Evolutionary conservation across 495 filamentous ascomycete species (phyloP).

Genomic region (Xylaria sp.): DNA sequence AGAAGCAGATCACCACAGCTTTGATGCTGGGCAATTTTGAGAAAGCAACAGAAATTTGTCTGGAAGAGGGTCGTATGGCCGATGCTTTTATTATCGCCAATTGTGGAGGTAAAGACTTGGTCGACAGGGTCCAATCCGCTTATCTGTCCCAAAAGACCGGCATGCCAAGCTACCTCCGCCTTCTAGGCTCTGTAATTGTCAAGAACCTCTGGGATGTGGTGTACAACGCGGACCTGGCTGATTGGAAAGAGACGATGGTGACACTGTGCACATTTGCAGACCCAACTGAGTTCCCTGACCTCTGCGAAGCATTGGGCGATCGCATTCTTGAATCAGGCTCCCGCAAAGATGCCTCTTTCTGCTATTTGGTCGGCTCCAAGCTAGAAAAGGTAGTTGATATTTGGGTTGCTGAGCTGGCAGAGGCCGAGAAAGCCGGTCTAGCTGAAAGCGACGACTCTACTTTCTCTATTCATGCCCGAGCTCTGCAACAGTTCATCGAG

Average conservation of each 20-base stretch:
- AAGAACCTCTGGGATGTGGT: conserved; percentile 99
- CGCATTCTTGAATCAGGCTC: conserved; percentile 78
- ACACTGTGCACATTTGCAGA: conserved; percentile 94
- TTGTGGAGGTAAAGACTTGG: conserved; percentile 90
- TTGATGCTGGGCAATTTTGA: conserved; percentile 91
- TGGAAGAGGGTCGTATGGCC: conserved; percentile 86
- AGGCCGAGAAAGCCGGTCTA: conserved; percentile 77
- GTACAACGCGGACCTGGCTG: conserved; percentile 87
- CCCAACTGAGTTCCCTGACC: conserved; percentile 86
- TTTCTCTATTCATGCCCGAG: conserved; percentile 90
- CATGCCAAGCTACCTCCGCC: conserved; percentile 88
- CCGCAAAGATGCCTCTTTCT: conserved; percentile 91
- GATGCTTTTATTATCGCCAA: conserved; percentile 99
- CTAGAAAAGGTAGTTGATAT: conserved; percentile 94
- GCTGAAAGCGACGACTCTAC: conserved; percentile 73
- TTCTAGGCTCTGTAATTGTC: conserved; percentile 89
- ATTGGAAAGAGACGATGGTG: conserved; percentile 98
- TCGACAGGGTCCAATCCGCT: conserved; percentile 90
- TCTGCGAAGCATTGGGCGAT: conserved; percentile 96
- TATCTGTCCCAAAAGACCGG: conserved; percentile 85
- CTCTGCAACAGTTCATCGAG: conserved; percentile 92
- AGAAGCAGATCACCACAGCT: conserved; percentile 85
- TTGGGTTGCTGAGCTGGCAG: conserved; percentile 88
- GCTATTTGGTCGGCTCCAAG: conserved; percentile 93
- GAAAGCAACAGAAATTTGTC: conserved; percentile 83